Base-by-base conservation (phyloP, 305 asterid species). In the Fraxinus floribunda region DNA sequence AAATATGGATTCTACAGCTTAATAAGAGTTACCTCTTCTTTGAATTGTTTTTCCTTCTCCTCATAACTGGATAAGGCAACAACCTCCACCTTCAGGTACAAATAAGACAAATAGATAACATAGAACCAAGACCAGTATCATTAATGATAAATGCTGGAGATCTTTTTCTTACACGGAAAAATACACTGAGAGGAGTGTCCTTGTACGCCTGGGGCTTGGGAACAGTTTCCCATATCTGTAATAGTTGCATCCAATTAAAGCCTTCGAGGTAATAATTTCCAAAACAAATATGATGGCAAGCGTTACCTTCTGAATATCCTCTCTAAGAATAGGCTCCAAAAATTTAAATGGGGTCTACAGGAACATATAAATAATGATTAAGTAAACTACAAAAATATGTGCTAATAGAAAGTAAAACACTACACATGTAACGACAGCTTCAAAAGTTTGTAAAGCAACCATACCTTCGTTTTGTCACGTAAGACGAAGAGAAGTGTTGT, bases 401-500 rank as follows among this genome's bases (percentile, higher is more conserved):
- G 74, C 66, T 74, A n/a, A 41, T 73, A 26, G 79, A 55, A 57
- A 83, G 80, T 18, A 57, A 60, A 57, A 75, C 18, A 49, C 13
- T 39, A 68, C 9, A 24, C 66, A 36, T 72, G 6, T 16, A 22
- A 36, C 3, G 71, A 76, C 39, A 57, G 22, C 60, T 74, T 34
- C 26, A 78, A 78, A 16, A 66, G 76, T 76, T 77, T 72, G 77
- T 62, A 71, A 30, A 66, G 71, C 79, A 73, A 78, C 38, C 83
- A 78, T 79, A 93, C 97, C 97, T 90, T 92, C 30, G 94, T 92
- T 85, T 91, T 93, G 85, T 92, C 97, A 83, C 97, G 97, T 85
- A 92, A 88, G 52, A 92, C 95, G 82, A 93, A 93, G 49, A 92
- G 83, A 81, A 93, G 92, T 9, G 94, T 93, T 52, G 95, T 92